phyloP scores from a whole-genome alignment of 257 asterid genomes.

The Gynochthodes officinalis region DNA sequence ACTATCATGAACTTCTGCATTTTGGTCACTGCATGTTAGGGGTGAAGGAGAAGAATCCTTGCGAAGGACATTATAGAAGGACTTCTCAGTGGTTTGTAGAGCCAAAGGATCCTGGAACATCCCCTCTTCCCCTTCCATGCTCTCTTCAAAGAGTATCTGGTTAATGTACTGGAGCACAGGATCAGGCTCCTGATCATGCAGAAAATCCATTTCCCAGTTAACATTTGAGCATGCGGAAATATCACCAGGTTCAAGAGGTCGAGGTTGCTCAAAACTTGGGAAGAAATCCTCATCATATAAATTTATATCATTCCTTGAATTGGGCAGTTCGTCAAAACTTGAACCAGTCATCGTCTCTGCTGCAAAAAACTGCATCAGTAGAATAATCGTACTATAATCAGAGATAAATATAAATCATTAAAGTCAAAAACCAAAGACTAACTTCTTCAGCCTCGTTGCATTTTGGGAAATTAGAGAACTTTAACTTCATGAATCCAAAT shows the following conservation, averaged over 20 bases:
- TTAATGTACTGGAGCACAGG: constrained; percentile 48
- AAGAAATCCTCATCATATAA: not conserved
- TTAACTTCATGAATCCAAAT: not conserved
- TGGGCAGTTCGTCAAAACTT: not conserved
- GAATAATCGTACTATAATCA: too few species aligned
- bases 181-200: constrained; percentile 3
- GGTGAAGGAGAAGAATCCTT: constrained; percentile 12
- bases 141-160: constrained; percentile 74
- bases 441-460: too few species aligned
- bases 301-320: not conserved
- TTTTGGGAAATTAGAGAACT: too few species aligned
- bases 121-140: constrained; percentile 44
- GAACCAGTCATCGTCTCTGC: not conserved
- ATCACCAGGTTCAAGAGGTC: not conserved
- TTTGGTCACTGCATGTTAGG: not conserved
- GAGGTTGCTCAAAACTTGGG: not conserved
- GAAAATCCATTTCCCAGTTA: constrained; percentile 1
- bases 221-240: not conserved
- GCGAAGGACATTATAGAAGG: constrained; percentile 45
- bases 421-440: too few species aligned
- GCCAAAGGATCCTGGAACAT: constrained; percentile 64
- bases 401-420: too few species aligned
- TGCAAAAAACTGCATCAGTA: not conserved
- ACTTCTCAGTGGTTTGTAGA: constrained; percentile 70
- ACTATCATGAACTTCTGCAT: not conserved